These are phyloP conservation scores for Lepidium didymum DNA, from an alignment of 345 rosid species.

Conservation along the genomic window DNA sequence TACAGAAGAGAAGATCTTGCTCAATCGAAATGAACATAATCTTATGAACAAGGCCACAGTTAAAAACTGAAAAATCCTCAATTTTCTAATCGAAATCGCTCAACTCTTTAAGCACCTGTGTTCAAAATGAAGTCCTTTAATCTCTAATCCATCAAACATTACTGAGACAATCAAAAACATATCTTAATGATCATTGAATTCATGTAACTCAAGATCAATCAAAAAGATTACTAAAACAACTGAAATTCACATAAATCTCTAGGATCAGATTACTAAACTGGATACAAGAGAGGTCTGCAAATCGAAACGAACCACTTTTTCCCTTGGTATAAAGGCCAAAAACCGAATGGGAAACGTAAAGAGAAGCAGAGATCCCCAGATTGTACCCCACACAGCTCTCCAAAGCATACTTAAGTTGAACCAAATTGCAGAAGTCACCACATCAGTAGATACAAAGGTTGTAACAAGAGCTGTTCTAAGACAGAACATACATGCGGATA, in stretches of 20 bases:
- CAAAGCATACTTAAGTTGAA: conserved; percentile 43
- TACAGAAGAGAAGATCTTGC: background rate
- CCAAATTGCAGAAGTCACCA: conserved; percentile 38
- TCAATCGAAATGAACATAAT: background rate
- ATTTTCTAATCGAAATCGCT: background rate
- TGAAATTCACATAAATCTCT: background rate
- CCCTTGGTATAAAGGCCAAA: conserved; percentile 50
- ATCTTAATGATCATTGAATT: too few species aligned
- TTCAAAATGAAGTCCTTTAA: background rate
- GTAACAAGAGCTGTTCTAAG: conserved; percentile 38
- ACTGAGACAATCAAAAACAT: background rate
- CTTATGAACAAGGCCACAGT: background rate
- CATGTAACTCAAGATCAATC: too few species aligned
- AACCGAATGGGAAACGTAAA: conserved; percentile 50
- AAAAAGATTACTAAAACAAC: too few species aligned
- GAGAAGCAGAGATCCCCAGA: conserved; percentile 35
- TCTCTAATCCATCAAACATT: background rate
- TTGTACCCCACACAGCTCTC: conserved; percentile 37
- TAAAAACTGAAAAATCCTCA: background rate
- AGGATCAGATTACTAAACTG: background rate
- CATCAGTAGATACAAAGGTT: conserved; percentile 44
- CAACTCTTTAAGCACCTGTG: background rate
- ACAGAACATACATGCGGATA: conserved; percentile 29
- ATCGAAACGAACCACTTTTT: conserved; percentile 51
- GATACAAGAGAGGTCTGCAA: background rate